Percentiles rank a stretch among this genome's conserved stretches.
phyloP scores from a whole-genome alignment of 75 land plant species.

The Ceratopteris richardii region DNA sequence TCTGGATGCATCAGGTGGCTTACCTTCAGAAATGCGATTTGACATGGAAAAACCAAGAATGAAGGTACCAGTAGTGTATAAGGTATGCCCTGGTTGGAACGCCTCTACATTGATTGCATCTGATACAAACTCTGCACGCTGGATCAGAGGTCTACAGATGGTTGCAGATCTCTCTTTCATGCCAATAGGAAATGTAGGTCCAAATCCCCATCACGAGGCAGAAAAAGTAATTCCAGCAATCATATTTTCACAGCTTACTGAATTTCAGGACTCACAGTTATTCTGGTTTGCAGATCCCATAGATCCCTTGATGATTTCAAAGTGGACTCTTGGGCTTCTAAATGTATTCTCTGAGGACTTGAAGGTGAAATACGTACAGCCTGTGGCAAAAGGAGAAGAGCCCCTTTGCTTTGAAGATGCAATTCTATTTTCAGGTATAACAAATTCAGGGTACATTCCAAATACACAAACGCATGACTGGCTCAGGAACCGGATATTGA shows the following conservation, averaged over 20 bases:
- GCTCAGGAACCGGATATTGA: conserved; percentile 27
- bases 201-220: conserved; percentile 43
- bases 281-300: conserved; percentile 26
- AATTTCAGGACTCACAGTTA: conserved; percentile 18
- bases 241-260: conserved; percentile 29
- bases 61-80: conserved; percentile 16
- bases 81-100: conserved; percentile 28
- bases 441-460: conserved; percentile 39
- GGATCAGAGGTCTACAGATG: conserved; percentile 33
- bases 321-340: conserved; percentile 34
- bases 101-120: conserved; percentile 1
- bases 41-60: conserved; percentile 21
- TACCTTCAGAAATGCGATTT: conserved; percentile 22
- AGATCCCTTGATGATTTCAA: conserved; percentile 22
- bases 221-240: conserved; percentile 36
- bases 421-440: conserved; percentile 24
- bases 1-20: conserved; percentile 7
- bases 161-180: conserved; percentile 35
- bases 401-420: conserved; percentile 42
- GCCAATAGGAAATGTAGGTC: conserved; percentile 39
- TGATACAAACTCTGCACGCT: conserved; percentile 10
- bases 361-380: conserved; percentile 22
- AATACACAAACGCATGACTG: conserved; percentile 25
- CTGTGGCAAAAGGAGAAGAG: conserved; percentile 10
- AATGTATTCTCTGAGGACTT: conserved; percentile 21